Base-by-base conservation (phyloP, 495 filamentous ascomycete species). In the Lasiosphaeria miniovina region DNA sequence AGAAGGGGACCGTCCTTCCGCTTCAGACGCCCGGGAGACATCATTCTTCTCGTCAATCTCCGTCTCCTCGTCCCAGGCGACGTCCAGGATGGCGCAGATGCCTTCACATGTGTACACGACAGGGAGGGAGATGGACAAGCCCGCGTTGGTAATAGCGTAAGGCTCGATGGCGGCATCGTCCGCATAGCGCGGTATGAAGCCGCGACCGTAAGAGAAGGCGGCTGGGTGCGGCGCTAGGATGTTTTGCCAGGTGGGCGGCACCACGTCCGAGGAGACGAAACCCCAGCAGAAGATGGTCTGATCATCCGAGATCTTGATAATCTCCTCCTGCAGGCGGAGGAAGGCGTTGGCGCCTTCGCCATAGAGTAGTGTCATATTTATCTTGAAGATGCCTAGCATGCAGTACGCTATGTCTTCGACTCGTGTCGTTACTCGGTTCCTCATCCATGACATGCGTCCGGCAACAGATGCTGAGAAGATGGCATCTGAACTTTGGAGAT, bases 271-370 rank as follows among this genome's bases (percentile, higher is more conserved):
- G 38, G 38, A 41, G 38, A 41, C 38, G 41, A 9, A 8, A 9
- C 65, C 63, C 68, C 66, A 71, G 31, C 59, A 64, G 43, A 71
- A 71, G 8, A 71, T 61, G 24, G 69, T 58, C 24, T 69, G 65
- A 38, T 71, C 69, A 10, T 70, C 60, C 3, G 62, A 61, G 3
- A 56, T 55, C 8, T 60, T 60, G 32, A 68, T 63, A 43, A 71
- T 65, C 41, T 58, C 59, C 49, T 70, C 65, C 55, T 71, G 69
- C 6, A 71, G 51, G 15, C 69, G 58, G 10, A 53, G 58, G 38
- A 71, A 71, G 1, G 67, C 67, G 9, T 62, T 68, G 11, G 17
- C 11, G 0, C 65, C 68, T 24, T 70, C 68, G 41, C 66, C 66
- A 49, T 66, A 68, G 36, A 68, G 52, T 1, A 66, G 56, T 12